Percentiles rank a stretch among this genome's conserved stretches.
Evolutionary conservation across 768 basidiomycete species (phyloP).

Genomic region (Astraeus odoratus): DNA sequence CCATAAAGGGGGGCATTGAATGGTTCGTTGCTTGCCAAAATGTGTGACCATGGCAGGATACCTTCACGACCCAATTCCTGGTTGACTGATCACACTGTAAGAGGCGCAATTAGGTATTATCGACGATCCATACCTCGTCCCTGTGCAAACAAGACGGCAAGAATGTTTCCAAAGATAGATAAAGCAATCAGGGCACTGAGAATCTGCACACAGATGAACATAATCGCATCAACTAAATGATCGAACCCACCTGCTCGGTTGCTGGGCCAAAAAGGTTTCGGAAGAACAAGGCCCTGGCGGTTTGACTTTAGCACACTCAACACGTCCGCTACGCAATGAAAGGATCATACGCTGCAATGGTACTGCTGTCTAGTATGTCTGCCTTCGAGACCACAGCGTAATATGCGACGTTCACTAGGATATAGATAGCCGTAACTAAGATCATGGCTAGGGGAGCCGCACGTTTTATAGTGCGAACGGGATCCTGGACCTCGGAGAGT

Average conservation of each 20-base stretch:
- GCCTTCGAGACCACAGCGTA: constrained; percentile 66
- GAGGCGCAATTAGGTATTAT: constrained; percentile 4
- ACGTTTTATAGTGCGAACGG: constrained; percentile 61
- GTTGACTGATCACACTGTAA: constrained; percentile 4
- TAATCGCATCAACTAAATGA: neutral
- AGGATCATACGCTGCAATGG: constrained; percentile 57
- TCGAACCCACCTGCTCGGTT: constrained; percentile 46
- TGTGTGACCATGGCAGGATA: constrained; percentile 54
- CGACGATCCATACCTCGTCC: constrained; percentile 42
- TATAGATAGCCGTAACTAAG: constrained; percentile 51
- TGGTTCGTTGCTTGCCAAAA: constrained; percentile 67
- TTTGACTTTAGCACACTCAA: neutral
- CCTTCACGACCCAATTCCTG: constrained; percentile 73
- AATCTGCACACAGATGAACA: constrained; percentile 29
- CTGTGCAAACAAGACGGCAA: constrained; percentile 59
- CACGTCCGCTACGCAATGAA: neutral
- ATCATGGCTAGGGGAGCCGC: constrained; percentile 64
- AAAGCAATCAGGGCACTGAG: constrained; percentile 58
- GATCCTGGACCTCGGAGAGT: constrained; percentile 63
- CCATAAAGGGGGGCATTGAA: constrained; percentile 63
- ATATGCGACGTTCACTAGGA: constrained; percentile 66
- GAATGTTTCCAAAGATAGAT: constrained; percentile 57
- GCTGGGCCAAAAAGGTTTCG: constrained; percentile 61
- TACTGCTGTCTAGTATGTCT: constrained; percentile 58
- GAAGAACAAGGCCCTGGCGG: constrained; percentile 59